Percentiles rank a stretch among this genome's conserved stretches.
phyloP scores from a whole-genome alignment of 495 filamentous ascomycete species.

The Daldinia bambusicola region DNA sequence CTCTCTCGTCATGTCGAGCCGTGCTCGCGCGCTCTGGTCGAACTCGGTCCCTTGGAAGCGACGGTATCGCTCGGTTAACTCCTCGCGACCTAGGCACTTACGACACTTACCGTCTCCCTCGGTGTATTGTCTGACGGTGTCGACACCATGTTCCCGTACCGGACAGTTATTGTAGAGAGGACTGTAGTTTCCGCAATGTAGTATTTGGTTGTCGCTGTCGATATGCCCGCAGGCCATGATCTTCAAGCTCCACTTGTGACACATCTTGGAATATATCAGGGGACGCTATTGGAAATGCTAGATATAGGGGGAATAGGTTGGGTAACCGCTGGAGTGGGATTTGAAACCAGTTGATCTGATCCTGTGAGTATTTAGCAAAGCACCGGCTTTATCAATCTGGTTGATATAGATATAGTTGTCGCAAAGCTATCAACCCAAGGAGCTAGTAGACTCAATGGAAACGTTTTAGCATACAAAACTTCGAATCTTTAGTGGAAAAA shows the following conservation, averaged over 20 bases:
- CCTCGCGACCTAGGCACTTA: background rate
- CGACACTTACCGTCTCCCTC: background rate
- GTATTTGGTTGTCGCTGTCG: background rate
- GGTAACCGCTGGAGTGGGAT: too few relatives aligned
- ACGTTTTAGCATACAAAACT: too few relatives aligned
- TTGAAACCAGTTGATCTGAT: too few relatives aligned
- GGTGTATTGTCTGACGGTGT: background rate
- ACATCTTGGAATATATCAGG: slow-evolving; percentile 11
- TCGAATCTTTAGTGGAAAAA: background rate
- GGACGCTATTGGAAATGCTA: background rate
- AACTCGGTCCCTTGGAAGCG: background rate
- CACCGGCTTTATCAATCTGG: too few relatives aligned
- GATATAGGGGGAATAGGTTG: background rate
- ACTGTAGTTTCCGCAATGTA: background rate
- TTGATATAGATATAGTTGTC: too few relatives aligned
- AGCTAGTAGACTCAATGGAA: background rate
- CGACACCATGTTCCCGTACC: background rate
- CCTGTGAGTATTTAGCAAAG: too few relatives aligned
- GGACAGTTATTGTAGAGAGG: background rate
- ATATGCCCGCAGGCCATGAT: slow-evolving; percentile 9
- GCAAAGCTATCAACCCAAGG: background rate
- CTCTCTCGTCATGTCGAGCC: background rate
- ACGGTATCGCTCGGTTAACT: background rate
- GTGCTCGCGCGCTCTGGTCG: background rate
- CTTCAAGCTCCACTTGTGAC: slow-evolving; percentile 9